Base-by-base conservation (phyloP, 495 filamentous ascomycete genomes). In the Penicillium silybi region DNA sequence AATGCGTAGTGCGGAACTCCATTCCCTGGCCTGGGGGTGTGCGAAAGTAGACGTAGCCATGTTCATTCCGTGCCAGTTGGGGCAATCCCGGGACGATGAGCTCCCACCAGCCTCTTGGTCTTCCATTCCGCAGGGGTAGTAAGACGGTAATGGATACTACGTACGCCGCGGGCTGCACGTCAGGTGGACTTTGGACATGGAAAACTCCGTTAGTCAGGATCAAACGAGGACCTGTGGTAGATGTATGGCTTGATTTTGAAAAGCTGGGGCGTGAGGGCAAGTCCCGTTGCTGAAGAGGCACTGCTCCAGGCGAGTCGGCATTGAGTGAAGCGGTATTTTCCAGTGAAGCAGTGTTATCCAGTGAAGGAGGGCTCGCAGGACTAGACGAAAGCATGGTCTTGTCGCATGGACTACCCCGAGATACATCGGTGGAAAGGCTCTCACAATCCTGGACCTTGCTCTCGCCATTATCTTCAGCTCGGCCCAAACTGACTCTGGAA, bases 61-160 rank as follows among this genome's bases (percentile, higher is more conserved):
- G 57, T 40, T 64, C 64, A 15, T 48, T 50, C 5, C 48, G 16
- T 7, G 29, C 41, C 13, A 68, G 41, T 26, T 51, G 52, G 35
- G 71, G 71, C 18, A 74, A 53, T 5, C 69, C 71, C 10, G 63
- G 56, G 6, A 74, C 44, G 8, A 58, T 26, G 27, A 74, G 41
- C 27, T 66, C 54, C 19, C 42, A 54, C 71, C 71, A 74, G 11
- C 61, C 65, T 2, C 56, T 55, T 1, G 52, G 47, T 35, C 51
- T 59, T 9, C 56, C 55, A 7, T 59, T 45, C 7, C 50, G 48
- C 11, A 74, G 23, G 10, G 4, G 26, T 11, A 67, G 35, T 1
- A 52, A 47, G 3, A 66, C 35, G 0, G 54, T 57, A 11, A 70
- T 53, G 7, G 42, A 44, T n/a, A 64, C 47, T 37, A 58, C 54